phyloP scores from a whole-genome alignment of 2,329 filamentous ascomycete species.

The Karstenula rhodostoma region DNA sequence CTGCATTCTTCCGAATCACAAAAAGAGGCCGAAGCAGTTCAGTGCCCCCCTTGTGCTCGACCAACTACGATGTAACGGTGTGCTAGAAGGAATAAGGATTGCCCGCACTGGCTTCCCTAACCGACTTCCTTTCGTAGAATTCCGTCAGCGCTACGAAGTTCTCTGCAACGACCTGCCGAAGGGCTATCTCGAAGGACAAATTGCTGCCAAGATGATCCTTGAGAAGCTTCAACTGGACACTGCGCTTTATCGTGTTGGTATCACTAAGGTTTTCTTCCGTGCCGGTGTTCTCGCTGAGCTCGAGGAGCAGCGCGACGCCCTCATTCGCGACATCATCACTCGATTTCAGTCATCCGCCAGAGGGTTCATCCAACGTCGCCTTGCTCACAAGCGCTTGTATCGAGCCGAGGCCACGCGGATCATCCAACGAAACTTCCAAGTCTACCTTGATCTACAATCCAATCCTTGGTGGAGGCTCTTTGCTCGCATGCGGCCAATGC shows the following conservation, averaged over 20 bases:
- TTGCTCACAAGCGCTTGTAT: slow-evolving; percentile 92
- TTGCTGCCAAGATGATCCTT: slow-evolving; percentile 83
- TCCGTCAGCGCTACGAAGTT: slow-evolving; percentile 94
- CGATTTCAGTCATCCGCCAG: slow-evolving; percentile 91
- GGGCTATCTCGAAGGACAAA: slow-evolving; percentile 89
- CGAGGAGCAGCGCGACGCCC: slow-evolving; percentile 90
- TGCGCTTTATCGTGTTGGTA: slow-evolving; percentile 87
- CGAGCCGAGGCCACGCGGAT: slow-evolving; percentile 93
- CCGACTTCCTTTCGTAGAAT: slow-evolving; percentile 88
- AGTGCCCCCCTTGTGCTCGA: slow-evolving; percentile 92
- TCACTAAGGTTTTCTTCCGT: slow-evolving; percentile 98
- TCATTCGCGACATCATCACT: slow-evolving; percentile 94
- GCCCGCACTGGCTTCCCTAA: slow-evolving; percentile 97
- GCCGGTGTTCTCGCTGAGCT: slow-evolving; percentile 95
- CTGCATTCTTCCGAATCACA: slow-evolving; percentile 97
- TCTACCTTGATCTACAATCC: slow-evolving; percentile 86
- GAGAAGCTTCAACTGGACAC: slow-evolving; percentile 87
- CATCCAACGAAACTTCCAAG: slow-evolving; percentile 91
- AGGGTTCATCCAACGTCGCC: slow-evolving; percentile 86
- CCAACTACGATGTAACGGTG: slow-evolving; percentile 97
- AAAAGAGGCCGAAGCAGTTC: slow-evolving; percentile 94
- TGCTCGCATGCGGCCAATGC: slow-evolving; percentile 90
- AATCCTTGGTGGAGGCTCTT: slow-evolving; percentile 99
- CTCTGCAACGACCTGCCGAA: slow-evolving; percentile 86
- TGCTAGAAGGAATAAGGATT: slow-evolving; percentile 97